Evolutionary conservation across 768 basidiomycete genomes (phyloP), one percentile per base, ranked within the genome.

Genomic region (Suillus paluster): DNA sequence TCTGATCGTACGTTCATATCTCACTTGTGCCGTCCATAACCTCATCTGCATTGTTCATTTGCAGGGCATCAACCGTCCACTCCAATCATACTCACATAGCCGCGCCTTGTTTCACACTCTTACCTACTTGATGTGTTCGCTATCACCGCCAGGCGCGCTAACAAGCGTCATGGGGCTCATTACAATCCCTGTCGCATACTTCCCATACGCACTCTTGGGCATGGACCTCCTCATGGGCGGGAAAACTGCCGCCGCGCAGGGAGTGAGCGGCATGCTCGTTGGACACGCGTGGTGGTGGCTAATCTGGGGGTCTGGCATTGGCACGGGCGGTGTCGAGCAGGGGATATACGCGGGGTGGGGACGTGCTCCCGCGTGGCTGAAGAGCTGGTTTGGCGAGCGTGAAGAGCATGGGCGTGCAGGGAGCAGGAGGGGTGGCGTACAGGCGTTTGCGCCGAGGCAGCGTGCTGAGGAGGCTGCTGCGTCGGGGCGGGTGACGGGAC

Each of bases 281-380:
- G 94, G 94, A 0, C 92, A 95, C 70, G 71, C 84, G 10, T 95
- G 92, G 90, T 93, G 89, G 87, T 91, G 87, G 87, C 70, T 78
- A 27, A 80, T 92, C 9, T 87, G 87, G 81, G 83, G 84, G 27
- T 61, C 72, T 10, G 76, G 77, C 36, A 77, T 73, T 19, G 70
- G 79, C n/a, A 81, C 71, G 67, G 68, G 82, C 30, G 81, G 74
- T 39, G 55, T 66, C 42, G 72, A 74, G 21, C 69, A 64, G 36
- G 80, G 86, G 1, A 66, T 72, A 10, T 72, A 85, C 61, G 74
- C 74, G 19, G 44, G 60, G 23, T 80, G 71, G 60, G 85, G 76
- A n/a, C 73, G 65, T 49, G 90, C 89, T 25, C 90, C 89, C 10
- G 68, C 64, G 36, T 93, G 86, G 89, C 63, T 90, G 69, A 78